These are phyloP conservation scores for Solanum hybrid DNA, from an alignment of 305 asterid genomes.

Conservation along the genomic window DNA sequence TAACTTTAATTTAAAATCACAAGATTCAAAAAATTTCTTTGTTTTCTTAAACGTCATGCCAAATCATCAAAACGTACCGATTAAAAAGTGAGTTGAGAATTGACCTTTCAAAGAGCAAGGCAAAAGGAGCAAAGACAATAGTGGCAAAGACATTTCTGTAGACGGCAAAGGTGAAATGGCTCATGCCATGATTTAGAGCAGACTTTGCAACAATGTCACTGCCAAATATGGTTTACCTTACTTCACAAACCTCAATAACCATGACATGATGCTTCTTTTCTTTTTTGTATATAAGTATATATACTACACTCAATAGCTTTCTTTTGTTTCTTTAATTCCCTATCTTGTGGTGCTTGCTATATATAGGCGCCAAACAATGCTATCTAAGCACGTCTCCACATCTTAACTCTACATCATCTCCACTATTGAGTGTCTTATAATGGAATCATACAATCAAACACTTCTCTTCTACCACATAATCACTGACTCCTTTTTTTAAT, in stretches of 20 bases:
- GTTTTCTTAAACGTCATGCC: background rate
- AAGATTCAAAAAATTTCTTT: no score
- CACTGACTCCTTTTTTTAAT: background rate
- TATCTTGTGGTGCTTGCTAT: background rate
- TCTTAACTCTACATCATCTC: background rate
- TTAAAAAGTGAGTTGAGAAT: background rate
- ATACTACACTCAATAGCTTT: background rate
- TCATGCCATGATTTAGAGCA: conserved; percentile 58
- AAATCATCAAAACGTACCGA: no score
- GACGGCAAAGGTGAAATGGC: conserved; percentile 45
- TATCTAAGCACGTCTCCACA: background rate
- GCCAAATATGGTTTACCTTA: conserved; percentile 38
- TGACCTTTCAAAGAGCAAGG: conserved; percentile 54
- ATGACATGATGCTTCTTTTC: background rate
- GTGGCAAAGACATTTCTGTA: conserved; percentile 52
- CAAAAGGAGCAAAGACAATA: conserved; percentile 43
- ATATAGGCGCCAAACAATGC: background rate
- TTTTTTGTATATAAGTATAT: background rate
- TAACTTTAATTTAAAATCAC: no score
- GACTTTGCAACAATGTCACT: conserved; percentile 38
- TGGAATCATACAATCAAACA: background rate
- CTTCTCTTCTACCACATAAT: background rate
- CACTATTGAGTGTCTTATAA: background rate
- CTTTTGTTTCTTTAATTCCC: background rate
- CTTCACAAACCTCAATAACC: conserved; percentile 12